Evolutionary conservation across 306 rosid species (phyloP).

Genomic region (Castanea mollissima): DNA sequence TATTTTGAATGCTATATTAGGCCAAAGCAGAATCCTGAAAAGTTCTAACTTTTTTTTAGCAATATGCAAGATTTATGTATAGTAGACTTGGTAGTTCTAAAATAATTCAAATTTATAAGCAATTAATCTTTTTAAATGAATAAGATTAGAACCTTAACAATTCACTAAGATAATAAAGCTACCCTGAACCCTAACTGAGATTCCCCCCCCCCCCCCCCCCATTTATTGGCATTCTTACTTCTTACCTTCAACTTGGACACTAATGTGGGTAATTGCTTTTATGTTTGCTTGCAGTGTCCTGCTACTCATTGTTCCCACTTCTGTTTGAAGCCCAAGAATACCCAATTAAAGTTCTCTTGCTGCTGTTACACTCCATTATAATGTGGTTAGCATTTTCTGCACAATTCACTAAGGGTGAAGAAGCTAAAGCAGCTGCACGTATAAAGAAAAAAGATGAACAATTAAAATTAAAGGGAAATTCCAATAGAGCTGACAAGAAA

Average conservation of each 20-base stretch:
- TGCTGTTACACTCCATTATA: conserved; percentile 61
- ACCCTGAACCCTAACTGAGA: not conserved
- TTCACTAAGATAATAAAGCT: not conserved
- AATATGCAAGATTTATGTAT: not conserved
- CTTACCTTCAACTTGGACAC: not conserved
- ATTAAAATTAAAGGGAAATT: conserved; percentile 18
- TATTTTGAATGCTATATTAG: not conserved
- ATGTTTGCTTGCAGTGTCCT: conserved; percentile 54
- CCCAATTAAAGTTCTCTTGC: conserved; percentile 69
- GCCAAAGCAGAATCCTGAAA: not conserved
- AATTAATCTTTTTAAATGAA: not conserved
- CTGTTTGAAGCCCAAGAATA: conserved; percentile 81
- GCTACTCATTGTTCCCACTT: conserved; percentile 83
- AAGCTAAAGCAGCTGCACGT: conserved; percentile 18
- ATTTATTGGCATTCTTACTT: not conserved
- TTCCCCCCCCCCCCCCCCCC: too few relatives aligned
- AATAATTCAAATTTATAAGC: not conserved
- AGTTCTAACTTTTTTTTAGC: not conserved
- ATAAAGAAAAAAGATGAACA: conserved; percentile 27
- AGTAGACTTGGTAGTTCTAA: not conserved
- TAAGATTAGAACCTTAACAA: not conserved
- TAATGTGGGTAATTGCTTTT: conserved; percentile 14
- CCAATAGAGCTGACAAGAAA: conserved; percentile 12
- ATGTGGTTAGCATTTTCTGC: conserved; percentile 80
- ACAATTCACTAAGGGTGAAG: conserved; percentile 37